phyloP scores from a whole-genome alignment of 495 filamentous ascomycete genomes.

The Penicillium macrosclerotiorum region DNA sequence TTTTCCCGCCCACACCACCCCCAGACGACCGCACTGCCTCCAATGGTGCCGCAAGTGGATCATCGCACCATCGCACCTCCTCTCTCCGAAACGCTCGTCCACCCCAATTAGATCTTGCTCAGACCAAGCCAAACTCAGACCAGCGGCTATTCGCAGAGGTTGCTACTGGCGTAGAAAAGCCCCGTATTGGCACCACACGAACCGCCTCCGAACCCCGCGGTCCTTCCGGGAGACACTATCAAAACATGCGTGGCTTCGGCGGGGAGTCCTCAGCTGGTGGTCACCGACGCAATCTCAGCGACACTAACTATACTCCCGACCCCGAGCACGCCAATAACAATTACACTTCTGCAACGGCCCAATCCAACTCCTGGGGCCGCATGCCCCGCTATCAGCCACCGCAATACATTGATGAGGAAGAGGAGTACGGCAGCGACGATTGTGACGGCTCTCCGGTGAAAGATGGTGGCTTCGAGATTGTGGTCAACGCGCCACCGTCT shows the following conservation, averaged over 20 bases:
- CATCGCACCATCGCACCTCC: constrained; percentile 18
- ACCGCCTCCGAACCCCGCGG: constrained; percentile 56
- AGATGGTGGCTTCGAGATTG: constrained; percentile 82
- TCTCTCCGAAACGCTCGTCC: constrained; percentile 36
- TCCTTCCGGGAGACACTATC: constrained; percentile 25
- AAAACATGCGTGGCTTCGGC: constrained; percentile 23
- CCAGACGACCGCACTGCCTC: constrained; percentile 69
- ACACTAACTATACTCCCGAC: constrained; percentile 19
- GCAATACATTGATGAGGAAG: constrained; percentile 71
- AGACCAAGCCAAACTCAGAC: constrained; percentile 28
- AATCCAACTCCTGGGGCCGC: constrained; percentile 28
- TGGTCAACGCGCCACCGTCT: constrained; percentile 42
- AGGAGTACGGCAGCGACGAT: constrained; percentile 63
- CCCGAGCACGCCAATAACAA: background rate
- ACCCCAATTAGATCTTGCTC: constrained; percentile 41
- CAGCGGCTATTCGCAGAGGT: constrained; percentile 20
- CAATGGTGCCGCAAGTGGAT: constrained; percentile 9
- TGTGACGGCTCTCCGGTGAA: constrained; percentile 61
- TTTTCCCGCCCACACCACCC: constrained; percentile 94
- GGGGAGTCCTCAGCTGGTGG: constrained; percentile 16
- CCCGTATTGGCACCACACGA: constrained; percentile 51
- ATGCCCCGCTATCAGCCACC: constrained; percentile 41
- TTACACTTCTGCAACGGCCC: background rate
- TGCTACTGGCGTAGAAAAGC: constrained; percentile 30
- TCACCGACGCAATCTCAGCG: constrained; percentile 34